A percentile compares a stretch with the other conserved stretches of the same genome.
Evolutionary conservation across 2,329 filamentous ascomycete genomes (phyloP).

Genomic region (Microdochium trichocladiopsis): DNA sequence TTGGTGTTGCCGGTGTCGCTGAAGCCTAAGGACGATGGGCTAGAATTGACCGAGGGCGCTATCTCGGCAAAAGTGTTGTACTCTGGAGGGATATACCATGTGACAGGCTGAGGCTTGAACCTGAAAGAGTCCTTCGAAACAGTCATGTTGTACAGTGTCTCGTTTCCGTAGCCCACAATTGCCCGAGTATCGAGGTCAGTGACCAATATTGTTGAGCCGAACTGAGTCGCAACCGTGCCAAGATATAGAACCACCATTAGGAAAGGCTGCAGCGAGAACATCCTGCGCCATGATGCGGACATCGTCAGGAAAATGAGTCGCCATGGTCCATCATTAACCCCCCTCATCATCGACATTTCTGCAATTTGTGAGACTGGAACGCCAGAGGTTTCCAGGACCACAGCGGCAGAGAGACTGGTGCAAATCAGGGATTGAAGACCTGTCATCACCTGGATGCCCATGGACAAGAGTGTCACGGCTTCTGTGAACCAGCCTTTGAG

Average conservation of each 20-base stretch:
- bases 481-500: constrained; percentile 8
- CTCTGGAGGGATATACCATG: constrained; percentile 5
- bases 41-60: background rate
- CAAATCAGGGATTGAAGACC: constrained; percentile 10
- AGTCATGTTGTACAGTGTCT: constrained; percentile 5
- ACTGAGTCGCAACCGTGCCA: constrained; percentile 8
- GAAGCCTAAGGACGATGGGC: constrained; percentile 5
- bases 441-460: constrained; percentile 9
- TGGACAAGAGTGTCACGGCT: constrained; percentile 11
- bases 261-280: constrained; percentile 4
- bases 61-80: constrained; percentile 11
- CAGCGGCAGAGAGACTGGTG: constrained; percentile 13
- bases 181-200: constrained; percentile 8
- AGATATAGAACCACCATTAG: constrained; percentile 7
- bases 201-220: constrained; percentile 11
- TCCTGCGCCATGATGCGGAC: constrained; percentile 4
- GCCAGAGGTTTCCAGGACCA: constrained; percentile 11
- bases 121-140: constrained; percentile 1
- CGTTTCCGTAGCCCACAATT: constrained; percentile 5
- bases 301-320: constrained; percentile 10
- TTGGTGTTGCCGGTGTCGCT: constrained; percentile 13
- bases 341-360: constrained; percentile 13
- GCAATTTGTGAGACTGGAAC: constrained; percentile 13
- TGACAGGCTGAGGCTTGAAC: background rate
- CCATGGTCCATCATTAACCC: constrained; percentile 12